Evolutionary conservation across 306 rosid species (phyloP).

Genomic region (Quercus parvula): DNA sequence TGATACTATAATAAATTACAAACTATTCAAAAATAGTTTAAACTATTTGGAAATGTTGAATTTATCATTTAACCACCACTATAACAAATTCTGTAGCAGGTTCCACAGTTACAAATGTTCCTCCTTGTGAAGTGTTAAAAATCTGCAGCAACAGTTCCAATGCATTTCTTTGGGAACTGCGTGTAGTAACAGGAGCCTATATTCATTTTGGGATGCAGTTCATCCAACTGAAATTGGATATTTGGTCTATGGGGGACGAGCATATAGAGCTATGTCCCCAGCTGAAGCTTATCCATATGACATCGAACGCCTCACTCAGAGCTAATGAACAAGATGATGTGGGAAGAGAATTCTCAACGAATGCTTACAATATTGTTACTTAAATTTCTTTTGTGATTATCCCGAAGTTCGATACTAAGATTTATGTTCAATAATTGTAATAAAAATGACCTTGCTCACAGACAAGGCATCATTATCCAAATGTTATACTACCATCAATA

Average conservation of each 20-base stretch:
- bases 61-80: neutral
- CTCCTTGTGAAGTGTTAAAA: neutral
- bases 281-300: constrained; percentile 5
- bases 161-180: neutral
- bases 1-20: too few relatives aligned
- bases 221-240: too few relatives aligned
- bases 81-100: neutral
- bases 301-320: neutral
- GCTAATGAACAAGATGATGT: neutral
- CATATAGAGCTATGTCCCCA: neutral
- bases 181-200: neutral
- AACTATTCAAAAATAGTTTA: neutral
- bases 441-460: too few relatives aligned
- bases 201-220: neutral
- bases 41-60: neutral
- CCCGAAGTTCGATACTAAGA: too few relatives aligned
- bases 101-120: neutral
- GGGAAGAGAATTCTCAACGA: too few relatives aligned
- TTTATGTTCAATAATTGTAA: too few relatives aligned
- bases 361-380: too few relatives aligned
- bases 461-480: too few relatives aligned
- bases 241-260: too few relatives aligned
- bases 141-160: neutral
- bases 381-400: neutral
- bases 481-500: too few relatives aligned